Percentiles rank a stretch among this genome's conserved stretches.
Conservation (phyloP, 805 yeast genomes). For the Kodamaea kakaduensis region DNA sequence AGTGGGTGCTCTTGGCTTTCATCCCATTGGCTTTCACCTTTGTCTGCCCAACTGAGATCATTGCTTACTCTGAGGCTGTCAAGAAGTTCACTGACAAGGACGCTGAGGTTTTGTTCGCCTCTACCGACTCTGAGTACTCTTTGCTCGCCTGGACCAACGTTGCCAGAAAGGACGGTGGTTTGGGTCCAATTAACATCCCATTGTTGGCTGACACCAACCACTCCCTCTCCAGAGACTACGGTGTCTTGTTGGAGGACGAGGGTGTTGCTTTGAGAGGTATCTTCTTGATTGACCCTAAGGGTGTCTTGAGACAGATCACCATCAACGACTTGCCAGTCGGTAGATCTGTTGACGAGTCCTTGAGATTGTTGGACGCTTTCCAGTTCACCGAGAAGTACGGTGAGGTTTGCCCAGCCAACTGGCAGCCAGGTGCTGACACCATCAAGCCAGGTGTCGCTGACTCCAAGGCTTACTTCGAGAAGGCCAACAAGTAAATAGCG, state of each 20-base stretch:
- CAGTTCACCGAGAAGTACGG: conserved; percentile 99
- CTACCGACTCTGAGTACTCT: conserved; percentile 98
- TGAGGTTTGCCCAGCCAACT: conserved; percentile 99
- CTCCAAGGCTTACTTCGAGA: conserved; percentile 84
- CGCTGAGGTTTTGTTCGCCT: conserved; percentile 88
- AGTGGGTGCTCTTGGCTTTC: conserved; percentile 96
- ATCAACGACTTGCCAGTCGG: conserved; percentile 99
- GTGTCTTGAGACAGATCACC: conserved; percentile 92
- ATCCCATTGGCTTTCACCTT: conserved; percentile 99
- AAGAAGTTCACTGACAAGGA: conserved; percentile 84
- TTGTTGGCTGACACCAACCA: conserved; percentile 96
- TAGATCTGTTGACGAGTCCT: conserved; percentile 96
- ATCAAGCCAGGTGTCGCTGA: conserved; percentile 81
- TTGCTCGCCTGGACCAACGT: conserved; percentile 97
- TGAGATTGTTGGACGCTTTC: conserved; percentile 98
- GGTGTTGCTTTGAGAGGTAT: conserved; percentile 98
- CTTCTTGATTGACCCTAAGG: conserved; percentile 96
- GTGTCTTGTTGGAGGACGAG: conserved; percentile 93
- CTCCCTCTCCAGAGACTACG: conserved; percentile 90
- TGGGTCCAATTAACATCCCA: conserved; percentile 93
- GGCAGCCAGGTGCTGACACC: conserved; percentile 87
- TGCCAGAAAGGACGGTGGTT: conserved; percentile 96
- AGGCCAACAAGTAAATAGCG: conserved; percentile 43
- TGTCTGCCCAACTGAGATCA: conserved; percentile 98
- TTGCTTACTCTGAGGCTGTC: conserved; percentile 96